Evolutionary conservation across 192 early-diverging fungal genomes (phyloP), one percentile per base, ranked within the genome.

Genomic region (Podila epicladia): DNA sequence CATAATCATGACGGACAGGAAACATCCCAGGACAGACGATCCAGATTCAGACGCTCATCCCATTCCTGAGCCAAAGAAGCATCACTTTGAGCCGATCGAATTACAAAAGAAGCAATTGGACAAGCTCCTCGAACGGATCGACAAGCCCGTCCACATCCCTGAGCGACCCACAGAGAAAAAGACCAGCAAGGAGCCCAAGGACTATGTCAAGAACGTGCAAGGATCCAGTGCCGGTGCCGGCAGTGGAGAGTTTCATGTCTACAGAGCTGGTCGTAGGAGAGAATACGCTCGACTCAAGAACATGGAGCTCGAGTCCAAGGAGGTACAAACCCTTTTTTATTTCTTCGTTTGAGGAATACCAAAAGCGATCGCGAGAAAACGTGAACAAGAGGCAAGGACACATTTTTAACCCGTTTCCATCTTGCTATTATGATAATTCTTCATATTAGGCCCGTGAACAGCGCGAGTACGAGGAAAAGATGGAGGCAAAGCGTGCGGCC

Each of bases 201-300:
- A 97, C 57, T 92, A 97, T 82, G 95, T 97, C 11, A 87, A 94
- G 24, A 98, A 97, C 82, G 93, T 97, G 24, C 90, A 92, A 75
- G 93, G 97, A 31, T 98, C 96, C 17, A 95, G 94, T 83, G 97
- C 97, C 0, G 97, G 97, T 45, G 97, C 97, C 6, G 95, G 96
- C 19, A 95, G 94, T 86, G 96, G 95, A 41, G 97, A 99, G 75
- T 99, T 99, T 65, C 96, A 97, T 82, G 94, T 96, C 1, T 99
- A 99, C 69, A 83, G 96, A 74, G 92, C 94, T 26, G 84, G 93
- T 51, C 87, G 97, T 35, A 85, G 97, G 64, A 90, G 96, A 73
- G 97, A 99, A 71, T 91, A 94, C 77, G 85, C 91, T 19, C 86
- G 97, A 51, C 68, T 95, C 37, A 92, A 96, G 69, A 72, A 87